phyloP scores from a whole-genome alignment of 108 stramenopile genomes.

The Conticribra guillardii region DNA sequence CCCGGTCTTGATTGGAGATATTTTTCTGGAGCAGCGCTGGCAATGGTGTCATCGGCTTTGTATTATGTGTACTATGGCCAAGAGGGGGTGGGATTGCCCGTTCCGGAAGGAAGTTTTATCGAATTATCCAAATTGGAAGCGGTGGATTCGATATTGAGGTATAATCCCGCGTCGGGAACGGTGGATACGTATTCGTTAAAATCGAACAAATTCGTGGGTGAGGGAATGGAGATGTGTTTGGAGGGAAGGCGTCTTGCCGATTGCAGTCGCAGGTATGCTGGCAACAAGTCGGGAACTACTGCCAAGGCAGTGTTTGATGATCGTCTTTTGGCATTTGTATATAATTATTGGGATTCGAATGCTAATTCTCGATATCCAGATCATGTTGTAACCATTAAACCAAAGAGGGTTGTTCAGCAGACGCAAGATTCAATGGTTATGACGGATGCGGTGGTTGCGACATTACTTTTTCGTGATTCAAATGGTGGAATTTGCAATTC shows the following conservation, averaged over 20 bases:
- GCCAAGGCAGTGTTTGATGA: slow-evolving; percentile 56
- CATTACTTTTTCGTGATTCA: slow-evolving; percentile 3
- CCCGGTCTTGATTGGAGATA: slow-evolving; percentile 43
- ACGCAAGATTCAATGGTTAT: slow-evolving; percentile 32
- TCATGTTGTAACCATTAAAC: slow-evolving; percentile 28
- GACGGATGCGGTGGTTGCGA: slow-evolving; percentile 33
- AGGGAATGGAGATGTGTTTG: slow-evolving; percentile 15
- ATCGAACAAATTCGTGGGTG: slow-evolving; percentile 29
- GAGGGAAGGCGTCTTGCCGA: slow-evolving; percentile 33
- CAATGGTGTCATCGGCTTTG: slow-evolving; percentile 25
- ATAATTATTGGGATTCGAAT: slow-evolving; percentile 47
- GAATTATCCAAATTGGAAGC: slow-evolving; percentile 18
- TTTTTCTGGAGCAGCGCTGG: slow-evolving; percentile 38
- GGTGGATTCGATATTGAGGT: slow-evolving; percentile 45
- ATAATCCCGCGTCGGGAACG: slow-evolving; percentile 22
- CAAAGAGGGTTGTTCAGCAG: slow-evolving; percentile 8
- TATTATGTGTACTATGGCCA: slow-evolving; percentile 46
- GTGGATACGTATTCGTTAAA: slow-evolving; percentile 47
- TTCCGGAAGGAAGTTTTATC: slow-evolving; percentile 43
- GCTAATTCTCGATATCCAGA: slow-evolving; percentile 23
- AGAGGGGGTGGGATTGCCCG: slow-evolving; percentile 26
- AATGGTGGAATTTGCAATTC: not conserved
- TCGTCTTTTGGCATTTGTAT: slow-evolving; percentile 43
- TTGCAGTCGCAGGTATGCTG: slow-evolving; percentile 11
- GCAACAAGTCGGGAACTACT: slow-evolving; percentile 26